phyloP scores from a whole-genome alignment of 1,284 basidiomycete genomes.

The Mycosarcoma maydis region DNA sequence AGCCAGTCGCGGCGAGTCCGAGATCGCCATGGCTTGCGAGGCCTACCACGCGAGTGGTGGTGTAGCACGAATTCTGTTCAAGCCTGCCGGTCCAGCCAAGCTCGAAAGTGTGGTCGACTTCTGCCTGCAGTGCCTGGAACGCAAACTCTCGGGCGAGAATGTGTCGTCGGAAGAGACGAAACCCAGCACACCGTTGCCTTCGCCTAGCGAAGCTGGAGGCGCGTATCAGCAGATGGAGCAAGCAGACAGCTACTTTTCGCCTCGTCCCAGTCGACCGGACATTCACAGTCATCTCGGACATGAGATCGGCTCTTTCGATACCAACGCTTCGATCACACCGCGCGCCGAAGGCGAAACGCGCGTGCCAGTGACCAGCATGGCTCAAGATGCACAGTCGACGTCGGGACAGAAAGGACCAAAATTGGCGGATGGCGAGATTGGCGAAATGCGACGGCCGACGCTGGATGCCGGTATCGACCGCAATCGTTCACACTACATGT shows the following conservation, averaged over 20 bases:
- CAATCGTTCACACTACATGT: constrained; percentile 51
- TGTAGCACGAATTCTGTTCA: constrained; percentile 84
- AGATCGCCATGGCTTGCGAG: constrained; percentile 73
- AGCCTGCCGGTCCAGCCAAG: constrained; percentile 85
- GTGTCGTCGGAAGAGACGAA: constrained; percentile 43
- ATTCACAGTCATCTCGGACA: constrained; percentile 20
- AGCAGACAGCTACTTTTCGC: constrained; percentile 48
- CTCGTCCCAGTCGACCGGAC: constrained; percentile 36
- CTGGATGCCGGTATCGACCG: constrained; percentile 27
- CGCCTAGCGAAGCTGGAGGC: constrained; percentile 27
- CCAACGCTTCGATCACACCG: constrained; percentile 24
- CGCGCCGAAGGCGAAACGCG: constrained; percentile 15
- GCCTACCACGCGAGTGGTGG: constrained; percentile 84
- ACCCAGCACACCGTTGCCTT: constrained; percentile 52
- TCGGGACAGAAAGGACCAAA: neutral
- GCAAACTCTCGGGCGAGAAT: constrained; percentile 43
- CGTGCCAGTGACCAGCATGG: constrained; percentile 1
- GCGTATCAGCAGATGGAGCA: constrained; percentile 40
- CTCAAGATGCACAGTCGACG: constrained; percentile 1
- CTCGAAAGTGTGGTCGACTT: constrained; percentile 77
- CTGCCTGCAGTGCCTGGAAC: constrained; percentile 74
- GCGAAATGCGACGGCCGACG: constrained; percentile 10
- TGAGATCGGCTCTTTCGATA: constrained; percentile 43
- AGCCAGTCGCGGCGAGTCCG: constrained; percentile 75
- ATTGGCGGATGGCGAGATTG: constrained; percentile 1